phyloP scores from a whole-genome alignment of 2,329 filamentous ascomycete species.

The Tolypocladium paradoxum region DNA sequence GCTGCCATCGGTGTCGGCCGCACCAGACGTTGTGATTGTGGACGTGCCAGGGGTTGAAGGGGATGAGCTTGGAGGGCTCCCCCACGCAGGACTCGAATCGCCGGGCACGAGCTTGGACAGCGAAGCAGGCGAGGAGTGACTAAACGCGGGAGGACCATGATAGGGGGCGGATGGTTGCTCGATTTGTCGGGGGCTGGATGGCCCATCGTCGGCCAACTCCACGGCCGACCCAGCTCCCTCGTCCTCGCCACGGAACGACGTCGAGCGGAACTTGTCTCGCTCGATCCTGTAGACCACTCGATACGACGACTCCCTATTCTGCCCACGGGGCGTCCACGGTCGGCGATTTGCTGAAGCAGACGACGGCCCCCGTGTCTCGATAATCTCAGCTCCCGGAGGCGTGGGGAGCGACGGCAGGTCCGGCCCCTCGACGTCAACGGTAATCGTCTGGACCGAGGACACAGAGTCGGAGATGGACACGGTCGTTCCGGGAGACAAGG shows the following conservation, averaged over 20 bases:
- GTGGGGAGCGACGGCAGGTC: conserved; percentile 39
- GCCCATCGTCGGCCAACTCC: conserved; percentile 16
- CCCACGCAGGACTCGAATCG: background rate
- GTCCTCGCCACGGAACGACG: conserved; percentile 24
- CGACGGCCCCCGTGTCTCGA: conserved; percentile 32
- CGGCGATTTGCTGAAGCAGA: conserved; percentile 4
- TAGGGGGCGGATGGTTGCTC: background rate
- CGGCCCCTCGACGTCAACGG: conserved; percentile 49
- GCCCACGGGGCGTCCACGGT: conserved; percentile 7
- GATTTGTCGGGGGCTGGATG: background rate
- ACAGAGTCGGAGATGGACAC: conserved; percentile 50
- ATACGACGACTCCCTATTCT: conserved; percentile 27
- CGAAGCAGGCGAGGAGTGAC: background rate
- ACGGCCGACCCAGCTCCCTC: conserved; percentile 14
- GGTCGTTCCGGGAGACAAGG: conserved; percentile 44
- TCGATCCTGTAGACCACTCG: conserved; percentile 50
- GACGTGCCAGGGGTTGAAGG: background rate
- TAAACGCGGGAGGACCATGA: background rate
- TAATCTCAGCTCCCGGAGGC: conserved; percentile 47
- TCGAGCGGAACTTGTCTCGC: conserved; percentile 37
- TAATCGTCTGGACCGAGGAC: conserved; percentile 51
- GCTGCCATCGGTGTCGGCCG: conserved; percentile 9
- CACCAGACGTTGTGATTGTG: background rate
- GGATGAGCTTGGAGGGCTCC: background rate
- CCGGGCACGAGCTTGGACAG: background rate